Evolutionary conservation across 768 basidiomycete species (phyloP).

Genomic region (Pleurotus pulmonarius): DNA sequence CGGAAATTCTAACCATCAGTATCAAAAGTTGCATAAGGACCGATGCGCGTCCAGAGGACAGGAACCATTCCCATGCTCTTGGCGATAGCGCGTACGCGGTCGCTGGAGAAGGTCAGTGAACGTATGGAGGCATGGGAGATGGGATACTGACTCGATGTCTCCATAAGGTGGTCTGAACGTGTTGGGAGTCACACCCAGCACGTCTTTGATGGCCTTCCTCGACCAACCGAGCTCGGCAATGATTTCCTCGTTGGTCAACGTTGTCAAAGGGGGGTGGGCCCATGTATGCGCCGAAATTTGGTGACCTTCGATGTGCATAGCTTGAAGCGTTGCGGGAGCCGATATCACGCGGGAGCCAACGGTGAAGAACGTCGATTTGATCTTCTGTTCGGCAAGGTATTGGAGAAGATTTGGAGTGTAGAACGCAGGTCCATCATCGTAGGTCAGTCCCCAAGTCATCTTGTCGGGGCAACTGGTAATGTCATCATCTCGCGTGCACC

Average conservation of each 20-base stretch:
- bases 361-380: constrained; percentile 83
- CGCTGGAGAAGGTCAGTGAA: constrained; percentile 35
- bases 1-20: constrained; percentile 44
- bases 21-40: constrained; percentile 59
- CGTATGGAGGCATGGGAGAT: background rate
- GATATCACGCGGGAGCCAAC: constrained; percentile 80
- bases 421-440: constrained; percentile 77
- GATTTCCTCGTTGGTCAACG: constrained; percentile 71
- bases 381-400: constrained; percentile 57
- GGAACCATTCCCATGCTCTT: constrained; percentile 77
- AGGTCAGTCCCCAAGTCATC: constrained; percentile 50
- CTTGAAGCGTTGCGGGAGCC: constrained; percentile 63
- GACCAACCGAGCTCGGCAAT: constrained; percentile 89
- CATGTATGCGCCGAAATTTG: constrained; percentile 68
- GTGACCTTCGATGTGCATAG: constrained; percentile 73
- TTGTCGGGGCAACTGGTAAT: constrained; percentile 68
- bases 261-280: constrained; percentile 72
- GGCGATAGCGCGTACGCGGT: constrained; percentile 82
- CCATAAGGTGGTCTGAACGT: constrained; percentile 80
- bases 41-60: constrained; percentile 82
- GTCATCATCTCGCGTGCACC: constrained; percentile 64
- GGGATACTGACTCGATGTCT: constrained; percentile 54
- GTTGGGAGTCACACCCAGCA: constrained; percentile 73
- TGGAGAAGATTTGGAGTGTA: constrained; percentile 71
- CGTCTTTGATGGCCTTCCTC: constrained; percentile 78